phyloP scores from a whole-genome alignment of 2,329 filamentous ascomycete species.

The Podosphaera leucotricha region DNA sequence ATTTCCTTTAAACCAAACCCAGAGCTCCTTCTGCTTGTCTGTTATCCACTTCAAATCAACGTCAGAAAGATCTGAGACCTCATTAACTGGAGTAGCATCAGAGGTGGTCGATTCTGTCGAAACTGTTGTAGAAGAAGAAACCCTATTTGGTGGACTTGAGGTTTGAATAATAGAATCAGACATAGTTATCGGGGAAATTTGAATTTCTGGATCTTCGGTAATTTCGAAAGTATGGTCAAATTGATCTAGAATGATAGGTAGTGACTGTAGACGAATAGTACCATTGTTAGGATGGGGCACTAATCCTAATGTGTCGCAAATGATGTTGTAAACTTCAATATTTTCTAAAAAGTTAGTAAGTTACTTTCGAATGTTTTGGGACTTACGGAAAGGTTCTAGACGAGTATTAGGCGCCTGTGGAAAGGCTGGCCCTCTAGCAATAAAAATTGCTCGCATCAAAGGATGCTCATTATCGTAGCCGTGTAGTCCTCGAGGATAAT shows the following conservation, averaged over 20 bases:
- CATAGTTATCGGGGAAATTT: too few relatives aligned
- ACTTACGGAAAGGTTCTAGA: slow-evolving; percentile 59
- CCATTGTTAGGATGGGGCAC: slow-evolving; percentile 63
- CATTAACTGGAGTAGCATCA: too few relatives aligned
- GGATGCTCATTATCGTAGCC: slow-evolving; percentile 91
- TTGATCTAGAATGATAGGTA: slow-evolving; percentile 23
- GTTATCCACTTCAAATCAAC: background rate
- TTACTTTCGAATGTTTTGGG: background rate
- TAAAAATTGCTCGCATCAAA: slow-evolving; percentile 86
- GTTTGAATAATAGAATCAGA: background rate
- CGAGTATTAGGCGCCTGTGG: slow-evolving; percentile 62
- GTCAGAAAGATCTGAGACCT: background rate
- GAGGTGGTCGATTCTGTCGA: background rate
- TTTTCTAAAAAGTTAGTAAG: slow-evolving; percentile 38
- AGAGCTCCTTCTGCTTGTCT: background rate
- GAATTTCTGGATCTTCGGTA: slow-evolving; percentile 26
- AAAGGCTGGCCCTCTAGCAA: slow-evolving; percentile 80
- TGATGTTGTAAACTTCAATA: slow-evolving; percentile 78
- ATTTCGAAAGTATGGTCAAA: slow-evolving; percentile 23
- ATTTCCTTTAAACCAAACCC: background rate
- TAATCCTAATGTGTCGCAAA: slow-evolving; percentile 70
- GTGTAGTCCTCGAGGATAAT: slow-evolving; percentile 66
- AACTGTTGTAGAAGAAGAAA: background rate
- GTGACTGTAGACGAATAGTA: slow-evolving; percentile 49
- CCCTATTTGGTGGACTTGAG: background rate